A percentile compares a stretch with the other conserved stretches of the same genome.
Evolutionary conservation across 2,329 filamentous ascomycete genomes (phyloP).

Genomic region (Talaromyces sp.): DNA sequence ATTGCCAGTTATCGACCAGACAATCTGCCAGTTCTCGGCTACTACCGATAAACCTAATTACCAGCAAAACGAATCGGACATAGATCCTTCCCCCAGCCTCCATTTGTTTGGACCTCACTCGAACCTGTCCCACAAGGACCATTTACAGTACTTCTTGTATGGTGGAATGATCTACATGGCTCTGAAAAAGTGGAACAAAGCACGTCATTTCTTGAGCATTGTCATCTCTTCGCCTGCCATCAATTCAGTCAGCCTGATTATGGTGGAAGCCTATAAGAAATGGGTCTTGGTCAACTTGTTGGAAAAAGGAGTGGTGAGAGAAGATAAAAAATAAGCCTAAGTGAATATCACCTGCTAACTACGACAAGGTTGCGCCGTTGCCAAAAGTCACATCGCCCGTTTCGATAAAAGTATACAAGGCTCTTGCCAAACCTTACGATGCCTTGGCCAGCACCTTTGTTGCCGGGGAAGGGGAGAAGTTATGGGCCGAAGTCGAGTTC

Average conservation of each 20-base stretch:
- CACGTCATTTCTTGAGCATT: conserved; percentile 57
- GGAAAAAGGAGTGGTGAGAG: conserved; percentile 56
- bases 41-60: conserved; percentile 19
- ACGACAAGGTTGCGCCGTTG: conserved; percentile 28
- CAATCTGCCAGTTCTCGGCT: conserved; percentile 39
- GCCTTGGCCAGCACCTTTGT: conserved; percentile 66
- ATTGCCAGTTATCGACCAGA: conserved; percentile 35
- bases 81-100: conserved; percentile 33
- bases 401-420: conserved; percentile 53
- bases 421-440: conserved; percentile 64
- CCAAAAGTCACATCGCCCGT: conserved; percentile 53
- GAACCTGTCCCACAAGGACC: conserved; percentile 35
- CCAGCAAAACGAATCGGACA: conserved; percentile 25
- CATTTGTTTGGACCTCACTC: conserved; percentile 19
- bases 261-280: conserved; percentile 88
- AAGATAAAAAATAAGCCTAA: not conserved
- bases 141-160: conserved; percentile 62
- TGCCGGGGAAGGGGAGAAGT: conserved; percentile 50
- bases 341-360: conserved; percentile 9
- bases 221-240: conserved; percentile 63
- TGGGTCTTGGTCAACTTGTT: conserved; percentile 77
- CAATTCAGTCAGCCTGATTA: conserved; percentile 65
- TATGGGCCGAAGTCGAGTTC: conserved; percentile 60
- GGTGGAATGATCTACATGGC: conserved; percentile 62
- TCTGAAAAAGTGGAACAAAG: conserved; percentile 57